phyloP scores from a whole-genome alignment of 768 basidiomycete species.

The Gautieria morchelliformis region DNA sequence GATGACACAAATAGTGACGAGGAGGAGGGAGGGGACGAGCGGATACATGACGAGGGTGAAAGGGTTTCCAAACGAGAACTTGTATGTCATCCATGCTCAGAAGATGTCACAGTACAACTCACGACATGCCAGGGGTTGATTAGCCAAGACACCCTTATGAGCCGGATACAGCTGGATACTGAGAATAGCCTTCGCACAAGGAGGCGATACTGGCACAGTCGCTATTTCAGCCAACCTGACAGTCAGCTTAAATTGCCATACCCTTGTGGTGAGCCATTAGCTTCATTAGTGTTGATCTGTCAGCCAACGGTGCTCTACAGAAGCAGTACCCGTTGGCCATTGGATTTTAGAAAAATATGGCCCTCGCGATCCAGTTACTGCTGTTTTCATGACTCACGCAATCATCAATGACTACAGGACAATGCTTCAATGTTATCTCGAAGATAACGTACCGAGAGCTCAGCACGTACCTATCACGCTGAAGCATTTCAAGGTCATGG shows the following conservation, averaged over 20 bases:
- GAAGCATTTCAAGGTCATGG: conserved; percentile 69
- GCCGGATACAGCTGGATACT: conserved; percentile 72
- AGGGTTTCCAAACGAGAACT: conserved; percentile 2
- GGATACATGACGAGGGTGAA: conserved; percentile 10
- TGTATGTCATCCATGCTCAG: neutral
- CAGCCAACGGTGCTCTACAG: conserved; percentile 24
- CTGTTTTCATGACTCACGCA: conserved; percentile 65
- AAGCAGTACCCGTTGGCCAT: conserved; percentile 44
- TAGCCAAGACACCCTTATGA: conserved; percentile 60
- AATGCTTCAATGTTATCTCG: conserved; percentile 25
- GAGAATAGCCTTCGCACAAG: conserved; percentile 46
- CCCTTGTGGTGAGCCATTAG: conserved; percentile 41
- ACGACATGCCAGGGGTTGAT: conserved; percentile 45
- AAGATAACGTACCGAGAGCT: neutral
- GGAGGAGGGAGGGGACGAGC: conserved; percentile 12
- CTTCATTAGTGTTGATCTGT: neutral
- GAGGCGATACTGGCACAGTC: conserved; percentile 43
- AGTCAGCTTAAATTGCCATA: conserved; percentile 43
- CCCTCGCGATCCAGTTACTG: conserved; percentile 44
- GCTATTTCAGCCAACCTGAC: conserved; percentile 22
- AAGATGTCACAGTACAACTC: neutral
- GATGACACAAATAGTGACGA: conserved; percentile 11
- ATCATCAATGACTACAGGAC: conserved; percentile 52
- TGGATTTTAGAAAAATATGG: conserved; percentile 56
- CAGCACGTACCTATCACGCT: conserved; percentile 54